These are phyloP conservation scores for Coemansia sp. DNA, from an alignment of 192 early-diverging fungal species.

Conservation along the genomic window DNA sequence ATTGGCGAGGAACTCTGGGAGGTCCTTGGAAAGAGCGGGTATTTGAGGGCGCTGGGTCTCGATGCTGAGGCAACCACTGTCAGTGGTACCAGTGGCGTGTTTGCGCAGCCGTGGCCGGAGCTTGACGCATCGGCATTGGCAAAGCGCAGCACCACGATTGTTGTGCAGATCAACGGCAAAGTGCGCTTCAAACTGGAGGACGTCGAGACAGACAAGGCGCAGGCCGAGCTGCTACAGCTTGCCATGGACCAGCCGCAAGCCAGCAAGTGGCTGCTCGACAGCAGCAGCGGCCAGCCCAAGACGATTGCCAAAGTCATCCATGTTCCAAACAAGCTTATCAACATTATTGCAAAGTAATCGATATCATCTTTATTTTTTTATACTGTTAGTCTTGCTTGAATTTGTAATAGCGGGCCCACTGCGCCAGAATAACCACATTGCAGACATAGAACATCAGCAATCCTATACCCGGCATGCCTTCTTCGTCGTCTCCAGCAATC, in stretches of 20 bases:
- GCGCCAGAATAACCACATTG: not conserved
- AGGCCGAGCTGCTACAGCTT: constrained; percentile 41
- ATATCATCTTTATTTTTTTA: not conserved
- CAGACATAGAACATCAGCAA: not conserved
- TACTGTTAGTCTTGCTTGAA: constrained; percentile 6
- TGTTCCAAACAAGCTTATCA: constrained; percentile 66
- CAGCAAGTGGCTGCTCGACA: constrained; percentile 58
- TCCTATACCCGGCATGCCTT: not conserved
- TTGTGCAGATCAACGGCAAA: constrained; percentile 74
- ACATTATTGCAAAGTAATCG: constrained; percentile 61
- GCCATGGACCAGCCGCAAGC: constrained; percentile 46
- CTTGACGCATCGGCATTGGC: constrained; percentile 55
- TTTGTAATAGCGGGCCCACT: constrained; percentile 11
- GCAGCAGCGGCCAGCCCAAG: constrained; percentile 9
- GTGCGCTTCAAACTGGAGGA: constrained; percentile 61
- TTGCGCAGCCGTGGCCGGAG: constrained; percentile 59
- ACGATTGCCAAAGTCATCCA: constrained; percentile 60
- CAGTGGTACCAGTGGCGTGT: constrained; percentile 42
- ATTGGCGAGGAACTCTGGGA: constrained; percentile 77
- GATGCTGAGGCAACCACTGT: not conserved
- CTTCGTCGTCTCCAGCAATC: not conserved
- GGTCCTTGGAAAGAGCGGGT: constrained; percentile 15
- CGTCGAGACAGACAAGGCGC: constrained; percentile 19
- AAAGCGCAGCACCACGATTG: constrained; percentile 50
- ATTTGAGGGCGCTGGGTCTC: constrained; percentile 7